phyloP scores from a whole-genome alignment of 768 basidiomycete species.

The Ramaria rubella region DNA sequence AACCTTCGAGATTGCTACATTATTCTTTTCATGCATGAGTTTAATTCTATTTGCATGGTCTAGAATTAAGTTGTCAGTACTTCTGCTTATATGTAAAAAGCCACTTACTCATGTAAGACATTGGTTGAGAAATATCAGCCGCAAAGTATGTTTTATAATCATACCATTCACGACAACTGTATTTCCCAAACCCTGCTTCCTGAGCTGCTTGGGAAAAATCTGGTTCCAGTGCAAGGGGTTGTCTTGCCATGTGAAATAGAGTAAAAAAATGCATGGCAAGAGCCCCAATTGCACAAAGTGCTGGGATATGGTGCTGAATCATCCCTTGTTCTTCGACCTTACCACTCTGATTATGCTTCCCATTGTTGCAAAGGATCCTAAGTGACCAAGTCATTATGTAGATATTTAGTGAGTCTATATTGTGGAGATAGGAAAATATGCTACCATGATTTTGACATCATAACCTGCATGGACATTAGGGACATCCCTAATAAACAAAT shows the following conservation, averaged over 20 bases:
- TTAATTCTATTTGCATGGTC: no score
- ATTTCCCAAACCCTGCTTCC: conserved; percentile 19
- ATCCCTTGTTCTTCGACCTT: conserved; percentile 28
- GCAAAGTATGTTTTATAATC: no score
- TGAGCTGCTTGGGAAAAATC: conserved; percentile 17
- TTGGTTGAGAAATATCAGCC: conserved; percentile 9
- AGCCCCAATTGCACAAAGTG: conserved; percentile 26
- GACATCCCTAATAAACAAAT: not conserved
- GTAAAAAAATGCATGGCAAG: conserved; percentile 25
- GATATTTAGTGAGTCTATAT: not conserved
- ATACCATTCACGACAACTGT: conserved; percentile 27
- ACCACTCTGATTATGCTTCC: no score
- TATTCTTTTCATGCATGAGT: no score
- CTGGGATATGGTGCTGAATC: conserved; percentile 23
- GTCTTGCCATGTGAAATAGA: conserved; percentile 29
- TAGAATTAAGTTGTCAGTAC: no score
- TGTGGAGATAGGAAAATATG: no score
- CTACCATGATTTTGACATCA: not conserved
- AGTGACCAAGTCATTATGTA: no score
- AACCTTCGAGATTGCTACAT: no score
- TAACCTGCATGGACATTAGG: not conserved
- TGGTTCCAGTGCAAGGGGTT: conserved; percentile 15
- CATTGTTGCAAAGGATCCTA: not conserved
- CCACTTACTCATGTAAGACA: conserved; percentile 26
- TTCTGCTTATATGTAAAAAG: no score